Percentiles rank a stretch among this genome's conserved stretches.
Conservation (phyloP, 805 yeast genomes). For the Spencermartinsiella europaea region DNA sequence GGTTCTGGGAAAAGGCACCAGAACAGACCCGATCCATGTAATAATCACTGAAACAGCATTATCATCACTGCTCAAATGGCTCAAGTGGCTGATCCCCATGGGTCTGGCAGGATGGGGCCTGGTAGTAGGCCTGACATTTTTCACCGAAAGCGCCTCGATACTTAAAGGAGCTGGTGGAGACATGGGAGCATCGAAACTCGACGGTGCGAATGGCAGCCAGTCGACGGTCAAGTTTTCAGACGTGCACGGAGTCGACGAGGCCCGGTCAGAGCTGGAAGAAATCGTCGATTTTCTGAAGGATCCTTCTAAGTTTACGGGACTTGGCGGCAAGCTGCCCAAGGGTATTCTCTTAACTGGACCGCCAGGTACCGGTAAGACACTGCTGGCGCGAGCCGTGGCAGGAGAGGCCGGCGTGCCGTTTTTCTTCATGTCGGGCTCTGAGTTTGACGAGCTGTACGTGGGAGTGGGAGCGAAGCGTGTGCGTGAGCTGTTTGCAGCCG, state of each 20-base stretch:
- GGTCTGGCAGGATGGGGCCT: constrained; percentile 77
- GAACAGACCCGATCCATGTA: constrained; percentile 86
- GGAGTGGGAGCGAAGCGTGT: constrained; percentile 99
- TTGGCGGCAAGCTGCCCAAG: constrained; percentile 96
- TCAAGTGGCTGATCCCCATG: constrained; percentile 80
- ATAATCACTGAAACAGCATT: constrained; percentile 80
- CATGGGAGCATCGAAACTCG: constrained; percentile 49
- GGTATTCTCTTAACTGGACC: constrained; percentile 97
- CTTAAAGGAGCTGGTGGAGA: constrained; percentile 47
- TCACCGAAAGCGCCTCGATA: constrained; percentile 79
- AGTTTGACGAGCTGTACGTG: constrained; percentile 94
- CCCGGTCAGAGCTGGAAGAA: constrained; percentile 94
- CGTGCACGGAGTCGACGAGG: constrained; percentile 98
- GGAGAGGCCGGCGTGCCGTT: constrained; percentile 99
- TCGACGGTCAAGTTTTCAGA: constrained; percentile 86
- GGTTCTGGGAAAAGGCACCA: constrained; percentile 25
- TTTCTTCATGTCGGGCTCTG: constrained; percentile 97
- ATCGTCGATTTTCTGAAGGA: constrained; percentile 96
- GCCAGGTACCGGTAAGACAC: constrained; percentile 98
- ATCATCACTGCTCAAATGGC: constrained; percentile 76
- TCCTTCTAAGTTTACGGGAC: constrained; percentile 91
- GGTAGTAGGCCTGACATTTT: constrained; percentile 68
- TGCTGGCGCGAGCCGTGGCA: constrained; percentile 95
- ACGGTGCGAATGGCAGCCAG: constrained; percentile 78
- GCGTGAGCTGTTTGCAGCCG: constrained; percentile 88